Evolutionary conservation across 2,329 filamentous ascomycete species (phyloP), one percentile per base, ranked within the genome.

Genomic region (Diaporthe nobilis): DNA sequence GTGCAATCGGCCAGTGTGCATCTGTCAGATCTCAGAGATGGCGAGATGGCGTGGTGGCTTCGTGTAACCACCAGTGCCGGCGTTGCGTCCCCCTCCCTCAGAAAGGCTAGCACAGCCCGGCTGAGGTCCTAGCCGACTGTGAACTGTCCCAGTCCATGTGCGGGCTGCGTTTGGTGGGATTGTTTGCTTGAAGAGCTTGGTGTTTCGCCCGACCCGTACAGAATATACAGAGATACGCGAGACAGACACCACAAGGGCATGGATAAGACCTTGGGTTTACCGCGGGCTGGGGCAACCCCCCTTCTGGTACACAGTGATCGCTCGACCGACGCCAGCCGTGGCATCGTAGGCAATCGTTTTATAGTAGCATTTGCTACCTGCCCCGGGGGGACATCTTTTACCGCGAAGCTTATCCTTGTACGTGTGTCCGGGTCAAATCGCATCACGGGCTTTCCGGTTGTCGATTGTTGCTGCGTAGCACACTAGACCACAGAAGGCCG

Each of bases 61-160:
- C 39, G 58, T 75, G 73, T 72, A 67, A 75, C 68, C 34, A 44
- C 60, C 57, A 75, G 49, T 75, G 73, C 68, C 73, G 67, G 67
- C 37, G 55, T 71, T 68, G 65, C 44, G 65, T 61, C 58, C 37
- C 58, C 49, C 39, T 72, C 39, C 67, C 42, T 63, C 34, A 67
- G 70, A n/a, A 51, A 9, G 28, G 31, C 44, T 65, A 63, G 57
- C 47, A 71, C 73, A 72, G 44, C 53, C 37, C 47, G 28, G 58
- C 73, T 65, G 71, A 53, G 42, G 71, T 47, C 13, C 65, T 55
- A 39, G 47, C 31, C 49, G 31, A 55, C 49, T 42, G 34, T 34
- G 47, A 49, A 49, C 60, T 34, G 31, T 53, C 31, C 44, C n/a
- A 68, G 47, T 31, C 63, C 47, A 68, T 51, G 47, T 31, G 47